Base-by-base conservation (phyloP, 75 land plant genomes). In the Selaginella moellendorffii region DNA sequence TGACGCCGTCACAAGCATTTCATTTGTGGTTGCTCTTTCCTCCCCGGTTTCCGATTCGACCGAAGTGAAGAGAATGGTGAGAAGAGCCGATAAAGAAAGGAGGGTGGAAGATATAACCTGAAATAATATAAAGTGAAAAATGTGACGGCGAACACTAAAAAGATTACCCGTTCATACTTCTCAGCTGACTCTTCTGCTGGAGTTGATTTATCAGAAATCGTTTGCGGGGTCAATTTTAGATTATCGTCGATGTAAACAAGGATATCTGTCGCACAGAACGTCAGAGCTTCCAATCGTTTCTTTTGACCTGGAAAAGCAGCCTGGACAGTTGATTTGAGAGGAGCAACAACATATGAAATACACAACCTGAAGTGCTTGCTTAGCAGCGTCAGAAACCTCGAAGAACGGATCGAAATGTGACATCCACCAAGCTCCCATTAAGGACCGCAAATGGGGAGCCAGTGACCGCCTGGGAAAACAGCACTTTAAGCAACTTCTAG, bases 341-440 rank as follows among this genome's bases (percentile, higher is more conserved):
- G n/a, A n/a, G n/a, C n/a, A n/a, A n/a, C n/a, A n/a, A n/a, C n/a
- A n/a, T n/a, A n/a, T n/a, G n/a, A n/a, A n/a, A n/a, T n/a, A n/a
- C n/a, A n/a, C n/a, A 53, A 93, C 98, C 85, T 89, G 87, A 29
- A 93, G 81, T 14, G 98, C 88, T 20, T 67, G 69, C 63, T 73
- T 81, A 31, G 96, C 96, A 74, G 90, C 90, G 70, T 86, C 90
- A 68, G 96, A 82, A 64, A 89, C 87, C 74, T 88, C 98, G 54
- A 69, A 36, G 27, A 68, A 65, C 29, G 85, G 79, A 76, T 93
- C 98, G 70, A 93, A 93, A 54, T 93, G 96, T 64, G 90, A 76
- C 62, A 89, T 76, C 98, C 96, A 93, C 98, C 96, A 93, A 30
- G 98, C 79, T 51, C 98, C 98, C 81, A 89, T 85, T 69, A 93